A percentile compares a stretch with the other conserved stretches of the same genome.
Conservation (phyloP, 106 monocot genomes). For the Acorus gramineus region DNA sequence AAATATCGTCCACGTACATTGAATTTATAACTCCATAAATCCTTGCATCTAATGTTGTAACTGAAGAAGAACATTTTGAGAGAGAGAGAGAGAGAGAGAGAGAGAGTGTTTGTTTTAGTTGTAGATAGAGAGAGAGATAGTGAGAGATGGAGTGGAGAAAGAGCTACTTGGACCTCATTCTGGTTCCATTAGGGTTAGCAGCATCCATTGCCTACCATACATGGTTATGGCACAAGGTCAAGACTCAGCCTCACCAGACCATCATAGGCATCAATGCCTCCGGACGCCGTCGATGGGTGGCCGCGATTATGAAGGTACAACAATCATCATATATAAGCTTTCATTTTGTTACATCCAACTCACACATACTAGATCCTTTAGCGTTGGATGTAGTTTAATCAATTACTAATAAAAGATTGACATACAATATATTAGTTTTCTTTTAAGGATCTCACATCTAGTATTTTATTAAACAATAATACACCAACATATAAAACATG, state of each 20-base stretch:
- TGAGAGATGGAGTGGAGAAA: conserved; percentile 21
- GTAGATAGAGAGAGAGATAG: not conserved
- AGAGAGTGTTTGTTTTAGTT: not conserved
- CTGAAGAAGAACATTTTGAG: not conserved
- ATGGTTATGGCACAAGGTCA: conserved; percentile 20
- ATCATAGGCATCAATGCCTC: conserved; percentile 21
- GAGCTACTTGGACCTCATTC: conserved; percentile 12
- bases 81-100: conserved; percentile 3
- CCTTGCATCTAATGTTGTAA: not conserved
- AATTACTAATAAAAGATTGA: too few relatives aligned
- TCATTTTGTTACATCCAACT: not conserved
- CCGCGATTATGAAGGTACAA: conserved; percentile 24
- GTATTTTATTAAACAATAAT: too few relatives aligned
- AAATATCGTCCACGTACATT: too few relatives aligned
- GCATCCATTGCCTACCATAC: conserved; percentile 13
- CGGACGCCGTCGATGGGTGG: conserved; percentile 14
- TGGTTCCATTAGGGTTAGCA: conserved; percentile 11
- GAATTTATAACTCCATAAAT: too few relatives aligned
- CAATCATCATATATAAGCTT: too few relatives aligned
- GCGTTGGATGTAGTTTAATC: too few relatives aligned
- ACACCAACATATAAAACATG: too few relatives aligned
- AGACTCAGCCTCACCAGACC: conserved; percentile 5
- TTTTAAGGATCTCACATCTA: too few relatives aligned
- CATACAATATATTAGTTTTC: too few relatives aligned
- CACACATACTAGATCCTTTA: too few relatives aligned